phyloP scores from a whole-genome alignment of 495 filamentous ascomycete species.

The Neurospora tetraspora region DNA sequence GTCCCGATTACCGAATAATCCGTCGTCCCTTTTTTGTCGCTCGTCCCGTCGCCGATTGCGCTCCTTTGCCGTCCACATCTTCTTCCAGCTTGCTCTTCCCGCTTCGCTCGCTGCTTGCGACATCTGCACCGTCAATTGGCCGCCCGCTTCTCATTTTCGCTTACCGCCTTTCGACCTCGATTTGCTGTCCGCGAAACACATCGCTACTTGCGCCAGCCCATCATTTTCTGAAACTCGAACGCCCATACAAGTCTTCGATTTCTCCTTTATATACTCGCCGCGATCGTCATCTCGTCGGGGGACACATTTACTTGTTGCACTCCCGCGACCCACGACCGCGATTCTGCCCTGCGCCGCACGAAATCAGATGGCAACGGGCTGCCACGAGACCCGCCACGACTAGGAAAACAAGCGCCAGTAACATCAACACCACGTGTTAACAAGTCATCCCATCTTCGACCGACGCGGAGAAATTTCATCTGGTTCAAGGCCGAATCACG shows the following conservation, averaged over 20 bases:
- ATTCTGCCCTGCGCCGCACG: background rate
- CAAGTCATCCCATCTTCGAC: background rate
- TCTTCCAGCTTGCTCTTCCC: background rate
- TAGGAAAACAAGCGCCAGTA: background rate
- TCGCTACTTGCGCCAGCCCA: background rate
- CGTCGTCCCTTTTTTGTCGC: background rate
- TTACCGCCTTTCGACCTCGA: slow-evolving; percentile 26
- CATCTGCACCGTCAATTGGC: slow-evolving; percentile 16
- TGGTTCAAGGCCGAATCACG: background rate
- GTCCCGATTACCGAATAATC: background rate
- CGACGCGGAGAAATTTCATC: background rate
- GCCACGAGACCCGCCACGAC: background rate
- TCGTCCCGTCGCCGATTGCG: background rate
- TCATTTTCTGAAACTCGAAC: background rate
- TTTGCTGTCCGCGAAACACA: slow-evolving; percentile 1
- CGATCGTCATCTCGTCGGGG: background rate
- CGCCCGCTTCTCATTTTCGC: slow-evolving; percentile 32
- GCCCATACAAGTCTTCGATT: background rate
- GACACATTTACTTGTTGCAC: background rate
- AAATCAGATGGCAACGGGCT: background rate
- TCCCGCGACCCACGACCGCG: background rate
- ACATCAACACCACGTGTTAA: background rate
- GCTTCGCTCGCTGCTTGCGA: background rate
- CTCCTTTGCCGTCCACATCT: background rate
- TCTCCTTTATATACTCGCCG: background rate